These are phyloP conservation scores for Mariannaea sp. DNA, from an alignment of 2,329 filamentous ascomycete species.

Conservation along the genomic window DNA sequence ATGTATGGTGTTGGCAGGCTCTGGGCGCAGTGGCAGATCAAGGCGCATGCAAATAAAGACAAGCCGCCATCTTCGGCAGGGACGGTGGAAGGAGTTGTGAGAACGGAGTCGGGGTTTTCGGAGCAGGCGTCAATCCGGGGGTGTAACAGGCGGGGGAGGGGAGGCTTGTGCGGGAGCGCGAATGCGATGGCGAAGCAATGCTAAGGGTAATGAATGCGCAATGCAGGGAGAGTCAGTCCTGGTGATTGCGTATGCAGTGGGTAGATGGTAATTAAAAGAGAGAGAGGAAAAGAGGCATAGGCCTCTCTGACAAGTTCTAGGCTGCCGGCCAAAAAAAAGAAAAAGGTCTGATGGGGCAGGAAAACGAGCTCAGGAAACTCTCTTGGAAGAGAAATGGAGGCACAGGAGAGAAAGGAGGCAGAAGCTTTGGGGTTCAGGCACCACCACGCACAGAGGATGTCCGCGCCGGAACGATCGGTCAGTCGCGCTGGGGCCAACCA, in stretches of 20 bases:
- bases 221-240: constrained; percentile 1
- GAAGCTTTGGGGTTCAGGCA: constrained; percentile 20
- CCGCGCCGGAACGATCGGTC: constrained; percentile 37
- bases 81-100: constrained; percentile 27
- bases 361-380: constrained; percentile 1
- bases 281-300: constrained; percentile 13
- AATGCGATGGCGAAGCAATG: constrained; percentile 19
- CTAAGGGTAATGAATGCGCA: not conserved
- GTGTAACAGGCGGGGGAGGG: constrained; percentile 10
- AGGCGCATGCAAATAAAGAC: constrained; percentile 34
- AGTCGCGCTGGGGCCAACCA: constrained; percentile 20
- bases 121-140: constrained; percentile 15
- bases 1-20: constrained; percentile 11
- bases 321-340: constrained; percentile 14
- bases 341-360: constrained; percentile 13
- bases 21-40: constrained; percentile 29
- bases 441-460: constrained; percentile 20
- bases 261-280: too few relatives aligned
- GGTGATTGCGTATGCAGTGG: constrained; percentile 18
- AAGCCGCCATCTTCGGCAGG: constrained; percentile 39
- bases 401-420: constrained; percentile 17
- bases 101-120: constrained; percentile 18
- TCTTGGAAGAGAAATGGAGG: not conserved
- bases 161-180: constrained; percentile 21
- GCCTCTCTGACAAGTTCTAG: constrained; percentile 15